A percentile compares a stretch with the other conserved stretches of the same genome.
These are phyloP conservation scores for Kodamaea kakaduensis DNA, from an alignment of 805 yeast species.

Conservation along the genomic window DNA sequence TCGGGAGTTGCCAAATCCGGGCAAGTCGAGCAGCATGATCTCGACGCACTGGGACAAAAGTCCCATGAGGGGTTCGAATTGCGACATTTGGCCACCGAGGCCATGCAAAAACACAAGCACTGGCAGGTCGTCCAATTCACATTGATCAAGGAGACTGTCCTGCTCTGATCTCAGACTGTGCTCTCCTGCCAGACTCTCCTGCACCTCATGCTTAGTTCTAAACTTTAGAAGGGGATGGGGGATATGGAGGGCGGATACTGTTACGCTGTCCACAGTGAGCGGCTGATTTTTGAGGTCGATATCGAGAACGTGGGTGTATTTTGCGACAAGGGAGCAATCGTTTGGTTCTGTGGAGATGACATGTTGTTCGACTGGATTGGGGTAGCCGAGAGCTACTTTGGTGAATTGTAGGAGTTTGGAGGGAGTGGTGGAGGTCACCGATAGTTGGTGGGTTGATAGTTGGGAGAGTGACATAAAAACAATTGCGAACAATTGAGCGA, in stretches of 20 bases:
- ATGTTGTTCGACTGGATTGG: conserved; percentile 39
- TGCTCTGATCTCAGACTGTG: conserved; percentile 26
- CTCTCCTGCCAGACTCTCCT: too few species aligned
- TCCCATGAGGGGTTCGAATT: conserved; percentile 71
- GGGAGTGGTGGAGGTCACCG: conserved; percentile 17
- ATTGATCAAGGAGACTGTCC: conserved; percentile 23
- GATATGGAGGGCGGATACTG: conserved; percentile 41
- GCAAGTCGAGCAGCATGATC: conserved; percentile 71
- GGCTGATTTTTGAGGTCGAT: conserved; percentile 28
- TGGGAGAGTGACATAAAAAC: too few species aligned
- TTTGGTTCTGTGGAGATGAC: conserved; percentile 45
- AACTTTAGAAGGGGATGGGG: conserved; percentile 44
- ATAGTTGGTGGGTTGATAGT: too few species aligned
- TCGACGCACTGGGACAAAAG: conserved; percentile 59
- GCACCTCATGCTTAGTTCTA: too few species aligned
- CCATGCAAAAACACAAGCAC: conserved; percentile 75
- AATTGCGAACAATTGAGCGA: too few species aligned
- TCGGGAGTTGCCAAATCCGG: conserved; percentile 74
- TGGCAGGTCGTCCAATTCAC: conserved; percentile 51
- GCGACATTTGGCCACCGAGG: conserved; percentile 83
- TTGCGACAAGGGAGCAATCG: conserved; percentile 52
- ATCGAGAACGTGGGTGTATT: conserved; percentile 39
- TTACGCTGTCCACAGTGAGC: conserved; percentile 27
- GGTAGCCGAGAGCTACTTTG: conserved; percentile 19
- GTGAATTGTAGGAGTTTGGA: conserved; percentile 26